Evolutionary conservation across 2,329 filamentous ascomycete genomes (phyloP), one percentile per base, ranked within the genome.

Genomic region (Beauveria brongniartii): DNA sequence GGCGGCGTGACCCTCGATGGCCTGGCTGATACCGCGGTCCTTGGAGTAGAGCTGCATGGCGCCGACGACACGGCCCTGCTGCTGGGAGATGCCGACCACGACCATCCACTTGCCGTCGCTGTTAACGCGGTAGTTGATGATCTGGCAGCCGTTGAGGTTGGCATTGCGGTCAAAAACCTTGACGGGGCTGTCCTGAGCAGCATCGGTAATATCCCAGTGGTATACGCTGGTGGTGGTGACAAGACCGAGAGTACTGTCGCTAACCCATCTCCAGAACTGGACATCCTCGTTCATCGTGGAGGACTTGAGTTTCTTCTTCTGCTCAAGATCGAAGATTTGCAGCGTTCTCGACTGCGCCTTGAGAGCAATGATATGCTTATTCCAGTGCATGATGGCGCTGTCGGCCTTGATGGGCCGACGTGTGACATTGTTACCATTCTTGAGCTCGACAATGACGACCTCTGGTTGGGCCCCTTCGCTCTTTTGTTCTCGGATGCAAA

Each of bases 321-420:
- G 85, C 69, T 86, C 87, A 63, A 99, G 84, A 75, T 99, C 93
- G 77, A 99, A 99, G 74, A 99, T 96, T 80, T 99, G 95, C 64
- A 99, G 84, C 67, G 94, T 99, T 73, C 92, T 85, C 65, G 89
- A 89, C 75, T 97, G 91, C 54, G 94, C 93, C 79, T 96, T 96
- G 68, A 99, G 84, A 65, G 95, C 94, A 71, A 99, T 97, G 74
- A 99, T 91, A 75, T 96, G 91, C 74, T 89, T 90, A 69, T 84
- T 88, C 91, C 91, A 96, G 84, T 99, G 94, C 94, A 99, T 97
- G 74, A 99, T 96, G 70, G 95, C 94, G 85, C 92, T 97, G 79
- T 99, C 94, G 71, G 94, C 94, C 82, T 96, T 97, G 81, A 99
- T 99, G 54, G 93, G 91, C 73, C 93, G 86, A 71, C 90, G 89